Evolutionary conservation across 1,284 basidiomycete genomes (phyloP).

Genomic region (Irpex rosettiformis): DNA sequence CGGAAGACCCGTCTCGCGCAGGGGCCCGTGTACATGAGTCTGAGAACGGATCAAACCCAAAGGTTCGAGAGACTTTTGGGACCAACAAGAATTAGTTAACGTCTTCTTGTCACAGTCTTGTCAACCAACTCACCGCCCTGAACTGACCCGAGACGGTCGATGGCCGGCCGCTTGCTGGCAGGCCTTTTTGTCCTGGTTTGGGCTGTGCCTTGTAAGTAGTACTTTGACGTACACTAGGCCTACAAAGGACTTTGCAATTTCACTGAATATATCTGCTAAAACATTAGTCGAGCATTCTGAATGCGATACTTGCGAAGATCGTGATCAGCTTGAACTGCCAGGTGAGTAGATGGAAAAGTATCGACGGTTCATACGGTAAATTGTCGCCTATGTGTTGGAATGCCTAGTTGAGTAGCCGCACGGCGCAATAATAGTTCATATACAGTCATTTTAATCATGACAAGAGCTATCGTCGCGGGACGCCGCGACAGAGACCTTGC

Average conservation of each 20-base stretch:
- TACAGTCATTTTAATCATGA: no score
- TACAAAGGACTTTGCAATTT: background rate
- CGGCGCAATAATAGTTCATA: no score
- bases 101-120: conserved; percentile 1
- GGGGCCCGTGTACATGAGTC: conserved; percentile 12
- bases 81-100: background rate
- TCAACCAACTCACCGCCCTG: conserved; percentile 2
- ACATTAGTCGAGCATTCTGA: background rate
- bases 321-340: background rate
- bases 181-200: conserved; percentile 6
- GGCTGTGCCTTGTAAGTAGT: conserved; percentile 1
- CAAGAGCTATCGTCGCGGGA: no score
- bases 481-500: background rate
- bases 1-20: background rate
- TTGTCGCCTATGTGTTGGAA: background rate
- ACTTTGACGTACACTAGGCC: background rate
- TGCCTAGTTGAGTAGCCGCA: background rate
- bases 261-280: background rate
- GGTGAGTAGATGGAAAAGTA: background rate
- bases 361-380: background rate
- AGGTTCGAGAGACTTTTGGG: conserved; percentile 7
- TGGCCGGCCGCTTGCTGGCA: conserved; percentile 4
- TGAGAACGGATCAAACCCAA: conserved; percentile 10
- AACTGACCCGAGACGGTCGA: conserved; percentile 6
- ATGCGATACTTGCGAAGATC: no score